Evolutionary conservation across 2,329 filamentous ascomycete species (phyloP), one percentile per base, ranked within the genome.

Genomic region (Hysterium pulicare): DNA sequence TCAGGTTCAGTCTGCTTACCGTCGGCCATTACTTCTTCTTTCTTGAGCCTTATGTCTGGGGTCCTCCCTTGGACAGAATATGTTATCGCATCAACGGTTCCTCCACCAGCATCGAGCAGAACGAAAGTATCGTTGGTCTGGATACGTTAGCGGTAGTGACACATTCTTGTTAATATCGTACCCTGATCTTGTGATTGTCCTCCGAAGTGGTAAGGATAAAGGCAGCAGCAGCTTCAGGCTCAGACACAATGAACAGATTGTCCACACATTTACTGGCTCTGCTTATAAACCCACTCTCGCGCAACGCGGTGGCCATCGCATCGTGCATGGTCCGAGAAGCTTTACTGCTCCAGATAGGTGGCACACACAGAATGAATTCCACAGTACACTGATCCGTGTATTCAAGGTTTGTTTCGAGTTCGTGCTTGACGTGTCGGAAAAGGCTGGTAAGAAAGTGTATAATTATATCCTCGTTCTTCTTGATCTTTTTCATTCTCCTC

Each of bases 151-250:
- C 34, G 17, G 15, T 20, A 22, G 22, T 36, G 11, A 36, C 19
- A 36, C 17, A 36, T 22, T 21, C 16, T 22, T 20, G 33, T 20
- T 22, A 20, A 17, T 19, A 36, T 20, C 33, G 33, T 36, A 36
- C 33, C 33, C 33, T 36, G 33, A 36, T 36, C 33, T 36, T 36
- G 19, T 36, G 33, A 22, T 36, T 30, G 28, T 26, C 17, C 4
- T 33, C 26, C 19, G 33, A 24, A 7, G 11, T 16, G 16, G 32
- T 11, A 20, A 36, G 13, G 3, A 38, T 19, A 33, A 46, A 24
- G n/a, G 38, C 47, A 7, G 50, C 53, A 7, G 48, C 45, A 2
- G 53, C 53, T 33, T 57, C 53, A 6, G 51, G 46, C 35, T 57
- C 51, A 17, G 53, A 46, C 1, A 53, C 50, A 33, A 54, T 44